A percentile compares a stretch with the other conserved stretches of the same genome.
phyloP scores from a whole-genome alignment of 106 monocot genomes.

The Hemerocallis citrina region DNA sequence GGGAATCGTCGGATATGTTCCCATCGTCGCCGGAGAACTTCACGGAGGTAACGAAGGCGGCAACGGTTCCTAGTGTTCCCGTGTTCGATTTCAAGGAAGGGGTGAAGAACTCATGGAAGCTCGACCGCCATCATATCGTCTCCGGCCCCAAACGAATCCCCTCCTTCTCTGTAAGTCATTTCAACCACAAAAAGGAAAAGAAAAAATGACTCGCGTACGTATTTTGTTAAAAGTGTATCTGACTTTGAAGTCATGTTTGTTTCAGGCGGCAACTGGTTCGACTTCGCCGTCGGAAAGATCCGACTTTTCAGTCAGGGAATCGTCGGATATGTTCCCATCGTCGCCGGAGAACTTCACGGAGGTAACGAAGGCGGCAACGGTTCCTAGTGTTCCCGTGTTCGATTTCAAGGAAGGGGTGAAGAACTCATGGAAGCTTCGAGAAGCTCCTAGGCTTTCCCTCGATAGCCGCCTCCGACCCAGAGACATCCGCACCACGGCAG shows the following conservation, averaged over 20 bases:
- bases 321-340: constrained; percentile 11
- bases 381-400: constrained; percentile 40
- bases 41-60: constrained; percentile 4
- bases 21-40: constrained; percentile 24
- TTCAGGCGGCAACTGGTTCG: constrained; percentile 51
- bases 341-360: constrained; percentile 16
- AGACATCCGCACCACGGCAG: constrained; percentile 36
- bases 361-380: constrained; percentile 8
- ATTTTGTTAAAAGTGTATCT: not conserved
- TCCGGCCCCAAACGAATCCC: constrained; percentile 25
- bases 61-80: constrained; percentile 24
- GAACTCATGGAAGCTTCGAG: constrained; percentile 62
- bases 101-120: constrained; percentile 49
- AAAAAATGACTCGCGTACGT: too few species aligned
- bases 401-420: constrained; percentile 40
- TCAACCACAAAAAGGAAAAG: too few species aligned
- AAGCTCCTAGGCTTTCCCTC: constrained; percentile 76
- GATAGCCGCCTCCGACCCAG: constrained; percentile 72
- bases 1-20: constrained; percentile 12
- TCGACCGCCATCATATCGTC: constrained; percentile 57
- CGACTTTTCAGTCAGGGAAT: constrained; percentile 36
- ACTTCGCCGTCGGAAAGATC: constrained; percentile 77
- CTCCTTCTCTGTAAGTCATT: too few species aligned
- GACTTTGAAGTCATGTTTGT: constrained; percentile 1
- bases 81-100: constrained; percentile 49